Evolutionary conservation across 2,329 filamentous ascomycete genomes (phyloP), one percentile per base, ranked within the genome.

Genomic region (Chrysosporium keratinophilum): DNA sequence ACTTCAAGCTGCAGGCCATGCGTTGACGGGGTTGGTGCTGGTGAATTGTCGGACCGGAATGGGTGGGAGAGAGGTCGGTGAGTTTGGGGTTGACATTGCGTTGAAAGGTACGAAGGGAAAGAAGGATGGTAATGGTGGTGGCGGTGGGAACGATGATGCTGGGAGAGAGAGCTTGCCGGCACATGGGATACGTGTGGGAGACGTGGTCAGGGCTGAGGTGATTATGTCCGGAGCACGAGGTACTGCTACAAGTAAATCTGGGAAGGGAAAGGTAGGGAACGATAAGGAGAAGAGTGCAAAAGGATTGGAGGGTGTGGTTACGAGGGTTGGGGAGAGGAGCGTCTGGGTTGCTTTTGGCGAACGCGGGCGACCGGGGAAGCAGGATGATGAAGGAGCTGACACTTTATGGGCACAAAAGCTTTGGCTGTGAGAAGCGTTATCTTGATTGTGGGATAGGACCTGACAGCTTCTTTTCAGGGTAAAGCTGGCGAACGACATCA

Each of bases 21-120:
- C 70, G 0, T 50, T 72, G 2, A 72, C 67, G 1, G 70, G 69
- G 0, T 80, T 97, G 7, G 73, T 80, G 33, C 74, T 95, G 34
- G 75, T 78, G 10, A 84, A 85, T 15, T 86, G 87, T 65, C 84
- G 90, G 31, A 98, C 93, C 0, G 93, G 93, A 0, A 76, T 96
- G 37, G 93, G 90, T 14, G 93, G 93, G n/a, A 87, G 88, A 59
- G 88, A 87, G 0, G 85, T 98, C 1, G 74, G 96, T 2, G 90
- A 96, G 67, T 81, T 98, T 5, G 74, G 73, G 1, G 69, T 72
- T 1, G 91, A 96, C 63, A 71, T 80, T n/a, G 86, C 88, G 0
- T 78, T 84, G 1, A 34, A 46, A 14, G 39, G 37, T 45, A 47
- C 48, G 34, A 52, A 53, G n/a, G 43, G 20, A 14, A 59, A 59